Conservation (phyloP, 2,329 filamentous ascomycete species). For the Sporothrix variecibatus region DNA sequence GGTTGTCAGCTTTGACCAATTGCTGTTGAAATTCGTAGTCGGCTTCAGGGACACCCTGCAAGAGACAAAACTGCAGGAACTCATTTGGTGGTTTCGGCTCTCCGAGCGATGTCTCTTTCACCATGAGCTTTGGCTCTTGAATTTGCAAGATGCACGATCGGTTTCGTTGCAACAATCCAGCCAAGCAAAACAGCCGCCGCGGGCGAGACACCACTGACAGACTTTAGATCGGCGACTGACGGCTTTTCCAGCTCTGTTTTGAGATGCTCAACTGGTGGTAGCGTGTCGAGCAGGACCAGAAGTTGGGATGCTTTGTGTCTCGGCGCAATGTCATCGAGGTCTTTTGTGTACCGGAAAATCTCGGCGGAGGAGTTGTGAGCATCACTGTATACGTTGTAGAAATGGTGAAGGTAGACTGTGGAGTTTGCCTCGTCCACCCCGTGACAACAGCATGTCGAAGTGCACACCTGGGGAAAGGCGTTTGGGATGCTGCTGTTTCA, state of each 20-base stretch:
- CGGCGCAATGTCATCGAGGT: conserved; percentile 57
- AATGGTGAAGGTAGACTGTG: conserved; percentile 28
- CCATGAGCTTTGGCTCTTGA: conserved; percentile 42
- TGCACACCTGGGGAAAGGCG: not conserved
- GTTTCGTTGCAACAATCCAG: conserved; percentile 92
- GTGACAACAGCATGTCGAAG: conserved; percentile 9
- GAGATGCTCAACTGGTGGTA: conserved; percentile 65
- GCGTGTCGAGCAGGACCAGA: conserved; percentile 53
- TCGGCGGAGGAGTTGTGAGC: not conserved
- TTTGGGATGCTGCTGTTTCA: not conserved
- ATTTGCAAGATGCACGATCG: conserved; percentile 83
- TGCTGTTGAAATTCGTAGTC: conserved; percentile 72
- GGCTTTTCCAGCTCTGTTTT: conserved; percentile 47
- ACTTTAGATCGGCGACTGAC: conserved; percentile 45
- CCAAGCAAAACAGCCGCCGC: conserved; percentile 69
- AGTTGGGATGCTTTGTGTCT: conserved; percentile 53
- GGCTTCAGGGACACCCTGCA: conserved; percentile 85
- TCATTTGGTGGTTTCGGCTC: conserved; percentile 32
- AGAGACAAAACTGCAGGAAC: conserved; percentile 83
- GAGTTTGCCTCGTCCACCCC: conserved; percentile 30
- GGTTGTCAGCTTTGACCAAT: conserved; percentile 47
- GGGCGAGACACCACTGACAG: conserved; percentile 58
- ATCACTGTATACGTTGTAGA: not conserved
- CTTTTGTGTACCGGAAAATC: conserved; percentile 36
- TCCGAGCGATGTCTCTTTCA: not conserved